Conservation (phyloP, 805 yeast species). For the Starmerella scarabaei region DNA sequence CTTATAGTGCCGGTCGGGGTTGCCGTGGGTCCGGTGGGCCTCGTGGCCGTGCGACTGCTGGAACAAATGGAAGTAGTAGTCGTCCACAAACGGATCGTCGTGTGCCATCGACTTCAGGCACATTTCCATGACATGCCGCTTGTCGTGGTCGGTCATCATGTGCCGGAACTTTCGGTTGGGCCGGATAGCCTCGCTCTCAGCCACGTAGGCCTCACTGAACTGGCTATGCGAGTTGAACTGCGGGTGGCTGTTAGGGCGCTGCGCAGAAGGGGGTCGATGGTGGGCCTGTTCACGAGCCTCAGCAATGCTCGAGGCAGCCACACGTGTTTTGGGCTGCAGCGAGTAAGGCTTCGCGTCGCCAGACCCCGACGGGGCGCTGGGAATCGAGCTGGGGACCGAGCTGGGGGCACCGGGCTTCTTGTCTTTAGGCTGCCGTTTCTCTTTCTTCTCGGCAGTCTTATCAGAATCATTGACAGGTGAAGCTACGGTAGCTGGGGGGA, state of each 20-base stretch:
- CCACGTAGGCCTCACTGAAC: slow-evolving; percentile 10
- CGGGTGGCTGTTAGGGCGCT: slow-evolving; percentile 1
- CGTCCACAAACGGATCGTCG: slow-evolving; percentile 94
- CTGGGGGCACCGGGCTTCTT: too few relatives aligned
- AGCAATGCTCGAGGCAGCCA: slow-evolving; percentile 4
- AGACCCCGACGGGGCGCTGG: too few relatives aligned
- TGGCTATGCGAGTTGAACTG: too few relatives aligned
- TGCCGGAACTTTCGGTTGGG: slow-evolving; percentile 48
- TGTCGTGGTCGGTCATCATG: slow-evolving; percentile 93
- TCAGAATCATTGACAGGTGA: too few relatives aligned
- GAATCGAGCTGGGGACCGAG: too few relatives aligned
- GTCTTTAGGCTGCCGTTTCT: too few relatives aligned
- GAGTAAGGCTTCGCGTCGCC: too few relatives aligned
- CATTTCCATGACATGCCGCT: slow-evolving; percentile 85
- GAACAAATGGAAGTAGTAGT: slow-evolving; percentile 87
- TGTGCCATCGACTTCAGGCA: slow-evolving; percentile 93
- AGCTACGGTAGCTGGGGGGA: too few relatives aligned
- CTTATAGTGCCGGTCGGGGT: slow-evolving; percentile 32
- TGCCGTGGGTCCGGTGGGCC: neutral
- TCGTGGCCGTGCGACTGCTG: slow-evolving; percentile 47
- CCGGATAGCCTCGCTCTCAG: slow-evolving; percentile 15
- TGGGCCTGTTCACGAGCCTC: slow-evolving; percentile 2
- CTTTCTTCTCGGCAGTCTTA: too few relatives aligned
- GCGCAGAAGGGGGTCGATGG: neutral
- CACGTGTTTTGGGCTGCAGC: slow-evolving; percentile 4